phyloP scores from a whole-genome alignment of 73 alveolate species.

The Paramecium sexaurelia region DNA sequence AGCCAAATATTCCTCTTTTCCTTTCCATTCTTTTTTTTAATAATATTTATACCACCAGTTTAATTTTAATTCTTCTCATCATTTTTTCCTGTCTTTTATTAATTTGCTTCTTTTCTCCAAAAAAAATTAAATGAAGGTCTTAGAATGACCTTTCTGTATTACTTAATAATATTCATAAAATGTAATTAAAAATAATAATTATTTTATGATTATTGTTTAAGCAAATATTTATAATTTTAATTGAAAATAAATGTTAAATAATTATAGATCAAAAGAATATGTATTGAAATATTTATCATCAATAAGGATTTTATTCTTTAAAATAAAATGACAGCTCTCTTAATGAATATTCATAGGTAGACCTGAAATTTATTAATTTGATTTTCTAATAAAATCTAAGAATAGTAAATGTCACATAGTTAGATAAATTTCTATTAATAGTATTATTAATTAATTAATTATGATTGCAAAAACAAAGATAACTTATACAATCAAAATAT shows the following conservation, averaged over 20 bases:
- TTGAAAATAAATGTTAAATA: not conserved
- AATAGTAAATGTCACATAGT: too few relatives aligned
- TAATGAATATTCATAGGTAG: too few relatives aligned
- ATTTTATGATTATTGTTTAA: not conserved
- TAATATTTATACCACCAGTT: not conserved
- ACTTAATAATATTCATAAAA: not conserved
- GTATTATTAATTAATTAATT: too few relatives aligned
- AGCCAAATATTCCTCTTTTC: slow-evolving; percentile 27
- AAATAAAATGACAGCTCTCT: too few relatives aligned
- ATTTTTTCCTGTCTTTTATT: not conserved
- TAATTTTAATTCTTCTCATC: not conserved
- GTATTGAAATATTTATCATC: not conserved
- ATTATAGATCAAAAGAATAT: not conserved
- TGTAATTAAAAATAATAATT: not conserved
- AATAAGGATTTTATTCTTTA: too few relatives aligned
- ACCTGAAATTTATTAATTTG: too few relatives aligned
- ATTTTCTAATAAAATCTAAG: too few relatives aligned
- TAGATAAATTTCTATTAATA: too few relatives aligned
- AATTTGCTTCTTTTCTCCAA: not conserved
- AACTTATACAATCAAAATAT: too few relatives aligned
- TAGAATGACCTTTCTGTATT: not conserved
- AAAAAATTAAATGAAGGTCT: not conserved
- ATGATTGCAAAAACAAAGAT: too few relatives aligned
- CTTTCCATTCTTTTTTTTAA: not conserved
- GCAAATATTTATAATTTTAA: too few relatives aligned